Base-by-base conservation (phyloP, 2,329 filamentous ascomycete genomes). In the Exophiala viscosa region DNA sequence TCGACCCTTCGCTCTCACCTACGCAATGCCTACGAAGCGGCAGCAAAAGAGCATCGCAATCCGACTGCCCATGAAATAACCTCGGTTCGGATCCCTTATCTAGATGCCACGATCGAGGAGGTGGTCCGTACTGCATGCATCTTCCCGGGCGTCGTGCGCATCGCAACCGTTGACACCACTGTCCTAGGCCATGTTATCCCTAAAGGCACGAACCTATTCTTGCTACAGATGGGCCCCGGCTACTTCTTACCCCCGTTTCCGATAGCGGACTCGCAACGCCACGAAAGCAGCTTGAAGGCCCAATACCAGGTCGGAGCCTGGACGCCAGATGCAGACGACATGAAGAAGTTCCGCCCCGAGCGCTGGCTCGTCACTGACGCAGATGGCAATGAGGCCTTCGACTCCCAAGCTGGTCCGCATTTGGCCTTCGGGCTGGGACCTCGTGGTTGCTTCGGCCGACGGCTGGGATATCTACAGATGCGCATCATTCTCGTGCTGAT, bases 61-160 rank as follows among this genome's bases (percentile, higher is more conserved):
- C 71, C 69, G 3, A 64, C 64, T 2, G 59, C 64, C 1, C 48
- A 61, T 4, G 68, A 71, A 23, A 69, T 75, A 9, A 48, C 65
- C 1, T 55, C 50, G 3, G 52, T 63, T 3, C 53, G 60, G 2
- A 56, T 71, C 17, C 61, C 65, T 1, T 78, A 77, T 54, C 63
- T 79, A 1, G 66, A 68, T 5, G 76, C 75, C 3, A 70, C 69
- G 48, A 69, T 79, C 23, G 70, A 78, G 41, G 76, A 80, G 59
- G 63, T 70, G 0, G 63, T 78, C 55, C 71, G 77, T 8, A 60
- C 63, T 7, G 59, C 62, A 11, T 51, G 50, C 11, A 68, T 69
- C 1, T 64, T 62, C 0, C 55, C 55, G 1, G 61, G 46, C 4
- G 41, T 63, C 1, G 51, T 63, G 1, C 70, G 75, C 10, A 55